phyloP scores from a whole-genome alignment of 352 stramenopile genomes.

The Paralagenidium karlingii region DNA sequence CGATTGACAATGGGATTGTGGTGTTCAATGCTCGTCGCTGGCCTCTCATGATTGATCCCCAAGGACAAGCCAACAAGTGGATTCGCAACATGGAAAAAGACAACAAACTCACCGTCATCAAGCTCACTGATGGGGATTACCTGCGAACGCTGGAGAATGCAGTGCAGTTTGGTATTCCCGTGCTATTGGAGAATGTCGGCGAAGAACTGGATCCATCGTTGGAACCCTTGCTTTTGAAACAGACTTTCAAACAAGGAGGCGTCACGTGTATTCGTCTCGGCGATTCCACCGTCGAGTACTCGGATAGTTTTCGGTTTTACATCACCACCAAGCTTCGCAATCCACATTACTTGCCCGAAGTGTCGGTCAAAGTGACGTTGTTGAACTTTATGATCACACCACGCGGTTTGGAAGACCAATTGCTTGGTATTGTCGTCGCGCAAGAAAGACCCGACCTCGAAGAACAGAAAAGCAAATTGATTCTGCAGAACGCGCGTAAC shows the following conservation, averaged over 20 bases:
- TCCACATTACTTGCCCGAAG: conserved; percentile 88
- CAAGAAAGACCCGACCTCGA: conserved; percentile 88
- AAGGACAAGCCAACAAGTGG: conserved; percentile 93
- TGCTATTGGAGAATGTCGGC: conserved; percentile 87
- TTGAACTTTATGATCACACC: conserved; percentile 96
- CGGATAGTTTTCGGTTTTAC: conserved; percentile 88
- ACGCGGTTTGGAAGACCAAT: conserved; percentile 84
- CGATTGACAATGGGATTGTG: conserved; percentile 91
- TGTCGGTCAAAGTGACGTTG: conserved; percentile 89
- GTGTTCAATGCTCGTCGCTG: conserved; percentile 90
- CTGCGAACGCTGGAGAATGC: conserved; percentile 88
- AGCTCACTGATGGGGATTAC: conserved; percentile 89
- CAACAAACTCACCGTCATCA: conserved; percentile 87
- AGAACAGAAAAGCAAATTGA: conserved; percentile 88
- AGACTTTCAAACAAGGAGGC: conserved; percentile 90
- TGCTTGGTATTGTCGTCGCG: conserved; percentile 88
- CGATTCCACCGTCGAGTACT: conserved; percentile 88
- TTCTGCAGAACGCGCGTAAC: conserved; percentile 86
- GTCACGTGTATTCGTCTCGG: conserved; percentile 88
- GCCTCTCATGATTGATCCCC: conserved; percentile 93
- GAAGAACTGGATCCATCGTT: conserved; percentile 89
- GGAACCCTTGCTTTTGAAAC: conserved; percentile 88
- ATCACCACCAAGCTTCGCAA: conserved; percentile 91
- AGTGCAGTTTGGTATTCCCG: conserved; percentile 86
- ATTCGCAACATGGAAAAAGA: conserved; percentile 91